These are phyloP conservation scores for Porphyrellus cyaneotinctus DNA, from an alignment of 768 basidiomycete species.

Conservation along the genomic window DNA sequence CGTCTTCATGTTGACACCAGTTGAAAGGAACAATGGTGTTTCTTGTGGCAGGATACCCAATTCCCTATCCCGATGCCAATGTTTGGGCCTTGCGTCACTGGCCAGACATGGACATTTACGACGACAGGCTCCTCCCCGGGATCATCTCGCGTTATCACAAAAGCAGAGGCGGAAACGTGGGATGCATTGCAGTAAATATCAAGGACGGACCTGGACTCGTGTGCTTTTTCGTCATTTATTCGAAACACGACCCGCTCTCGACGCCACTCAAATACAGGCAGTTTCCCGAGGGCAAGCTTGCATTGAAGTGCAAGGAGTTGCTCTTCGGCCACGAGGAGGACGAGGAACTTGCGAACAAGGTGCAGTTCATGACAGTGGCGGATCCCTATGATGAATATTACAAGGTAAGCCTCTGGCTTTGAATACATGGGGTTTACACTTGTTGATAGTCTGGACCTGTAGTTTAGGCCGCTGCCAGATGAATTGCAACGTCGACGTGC, in stretches of 20 bases:
- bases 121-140: background rate
- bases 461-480: too few species aligned
- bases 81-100: conserved; percentile 4
- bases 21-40: background rate
- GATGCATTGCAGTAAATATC: background rate
- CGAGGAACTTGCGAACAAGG: background rate
- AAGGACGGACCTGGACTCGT: background rate
- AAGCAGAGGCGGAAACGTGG: background rate
- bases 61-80: background rate
- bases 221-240: background rate
- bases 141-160: background rate
- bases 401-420: too few species aligned
- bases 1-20: too few species aligned
- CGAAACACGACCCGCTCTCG: background rate
- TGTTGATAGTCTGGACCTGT: too few species aligned
- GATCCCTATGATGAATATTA: background rate
- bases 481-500: too few species aligned
- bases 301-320: background rate
- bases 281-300: background rate
- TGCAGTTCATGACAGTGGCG: background rate
- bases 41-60: background rate
- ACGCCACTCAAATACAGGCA: background rate
- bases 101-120: conserved; percentile 7
- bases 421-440: too few species aligned
- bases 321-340: conserved; percentile 3